Evolutionary conservation across 1,284 basidiomycete genomes (phyloP).

Genomic region (Puccinia novopanici): DNA sequence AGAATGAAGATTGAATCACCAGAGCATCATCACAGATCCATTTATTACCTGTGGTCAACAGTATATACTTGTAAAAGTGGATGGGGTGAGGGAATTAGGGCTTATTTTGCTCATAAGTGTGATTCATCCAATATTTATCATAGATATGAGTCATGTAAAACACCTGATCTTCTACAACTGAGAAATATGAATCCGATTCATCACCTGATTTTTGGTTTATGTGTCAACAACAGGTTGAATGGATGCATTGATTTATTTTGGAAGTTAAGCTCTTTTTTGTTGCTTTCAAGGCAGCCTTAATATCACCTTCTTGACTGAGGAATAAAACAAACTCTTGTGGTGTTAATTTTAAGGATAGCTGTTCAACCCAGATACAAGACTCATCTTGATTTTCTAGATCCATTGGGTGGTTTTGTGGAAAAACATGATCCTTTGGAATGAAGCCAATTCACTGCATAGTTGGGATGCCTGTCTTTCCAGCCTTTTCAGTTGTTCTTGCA

Average conservation of each 20-base stretch:
- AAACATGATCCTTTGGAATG: not conserved
- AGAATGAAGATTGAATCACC: not conserved
- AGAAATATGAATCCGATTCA: not conserved
- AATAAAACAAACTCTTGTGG: not conserved
- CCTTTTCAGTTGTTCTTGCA: too few species aligned
- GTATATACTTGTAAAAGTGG: not conserved
- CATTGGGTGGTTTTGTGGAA: not conserved
- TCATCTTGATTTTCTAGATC: not conserved
- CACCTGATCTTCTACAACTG: not conserved
- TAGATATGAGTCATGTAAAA: not conserved
- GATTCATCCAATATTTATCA: not conserved
- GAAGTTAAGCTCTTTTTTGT: not conserved
- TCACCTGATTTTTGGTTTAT: not conserved
- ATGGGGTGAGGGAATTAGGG: not conserved
- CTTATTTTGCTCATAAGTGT: not conserved
- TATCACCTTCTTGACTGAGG: not conserved
- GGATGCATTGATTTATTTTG: not conserved
- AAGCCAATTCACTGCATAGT: too few species aligned
- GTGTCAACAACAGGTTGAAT: not conserved
- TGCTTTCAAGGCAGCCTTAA: not conserved
- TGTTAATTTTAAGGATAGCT: not conserved
- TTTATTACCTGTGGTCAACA: not conserved
- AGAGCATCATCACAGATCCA: not conserved
- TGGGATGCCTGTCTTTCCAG: too few species aligned
- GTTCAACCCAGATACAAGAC: not conserved